These are phyloP conservation scores for Saccharomyces hybrid DNA, from an alignment of 1,139 yeast genomes.

Conservation along the genomic window DNA sequence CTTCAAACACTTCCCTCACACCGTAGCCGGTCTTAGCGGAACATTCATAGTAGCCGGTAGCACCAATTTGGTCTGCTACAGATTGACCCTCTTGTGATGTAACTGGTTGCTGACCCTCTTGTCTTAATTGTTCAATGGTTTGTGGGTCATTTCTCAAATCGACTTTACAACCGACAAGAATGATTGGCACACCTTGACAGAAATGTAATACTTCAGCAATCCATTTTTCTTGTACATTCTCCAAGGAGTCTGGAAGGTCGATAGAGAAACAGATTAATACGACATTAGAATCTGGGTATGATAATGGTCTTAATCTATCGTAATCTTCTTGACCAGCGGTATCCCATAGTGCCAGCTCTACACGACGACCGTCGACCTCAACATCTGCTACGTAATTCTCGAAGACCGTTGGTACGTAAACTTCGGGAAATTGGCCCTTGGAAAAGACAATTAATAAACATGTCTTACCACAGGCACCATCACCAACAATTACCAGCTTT, in stretches of 20 bases:
- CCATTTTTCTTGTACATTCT: conserved; percentile 93
- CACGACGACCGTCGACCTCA: conserved; percentile 89
- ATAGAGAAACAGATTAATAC: conserved; percentile 87
- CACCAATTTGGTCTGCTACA: conserved; percentile 82
- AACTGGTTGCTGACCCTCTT: conserved; percentile 70
- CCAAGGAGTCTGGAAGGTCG: conserved; percentile 86
- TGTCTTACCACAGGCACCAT: conserved; percentile 79
- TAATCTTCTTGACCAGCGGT: conserved; percentile 98
- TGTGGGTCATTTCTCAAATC: conserved; percentile 80
- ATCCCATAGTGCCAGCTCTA: conserved; percentile 94
- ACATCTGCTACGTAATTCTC: conserved; percentile 94
- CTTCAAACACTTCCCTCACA: conserved; percentile 84
- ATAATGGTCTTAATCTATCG: conserved; percentile 87
- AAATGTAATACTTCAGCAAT: conserved; percentile 87
- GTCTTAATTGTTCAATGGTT: conserved; percentile 67
- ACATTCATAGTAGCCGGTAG: conserved; percentile 81
- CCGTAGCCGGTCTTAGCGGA: conserved; percentile 89
- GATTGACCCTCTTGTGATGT: conserved; percentile 71
- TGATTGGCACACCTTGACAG: conserved; percentile 93
- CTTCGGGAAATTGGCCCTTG: conserved; percentile 93
- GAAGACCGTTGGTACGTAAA: conserved; percentile 90
- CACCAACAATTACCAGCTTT: conserved; percentile 79
- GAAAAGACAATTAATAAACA: conserved; percentile 81
- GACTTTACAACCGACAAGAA: conserved; percentile 85
- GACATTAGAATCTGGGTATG: conserved; percentile 90